These are phyloP conservation scores for Carex pumila DNA, from an alignment of 176 grass and related monocot species.

Conservation along the genomic window DNA sequence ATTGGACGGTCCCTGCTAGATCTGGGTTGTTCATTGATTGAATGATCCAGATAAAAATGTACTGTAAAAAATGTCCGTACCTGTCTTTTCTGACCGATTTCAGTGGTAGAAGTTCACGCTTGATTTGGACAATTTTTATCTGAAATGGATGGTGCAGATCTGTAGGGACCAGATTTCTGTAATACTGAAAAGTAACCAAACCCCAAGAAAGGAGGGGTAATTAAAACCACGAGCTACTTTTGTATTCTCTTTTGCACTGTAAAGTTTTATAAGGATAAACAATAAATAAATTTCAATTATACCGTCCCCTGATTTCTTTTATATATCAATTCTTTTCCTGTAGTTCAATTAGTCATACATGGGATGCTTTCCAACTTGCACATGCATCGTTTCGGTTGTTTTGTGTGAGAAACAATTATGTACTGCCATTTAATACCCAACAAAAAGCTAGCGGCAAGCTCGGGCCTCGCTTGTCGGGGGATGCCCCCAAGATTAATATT, in stretches of 20 bases:
- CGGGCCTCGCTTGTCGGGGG: conserved; percentile 76
- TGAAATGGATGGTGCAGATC: background rate
- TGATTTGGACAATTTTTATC: background rate
- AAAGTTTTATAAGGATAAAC: background rate
- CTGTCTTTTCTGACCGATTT: background rate
- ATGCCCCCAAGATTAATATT: conserved; percentile 85
- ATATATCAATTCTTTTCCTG: conserved; percentile 2
- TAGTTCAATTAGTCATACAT: conserved; percentile 94
- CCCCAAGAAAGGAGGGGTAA: background rate
- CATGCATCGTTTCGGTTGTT: conserved; percentile 85
- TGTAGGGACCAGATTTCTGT: background rate
- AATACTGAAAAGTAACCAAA: background rate
- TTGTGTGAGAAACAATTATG: conserved; percentile 78
- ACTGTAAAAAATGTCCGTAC: background rate
- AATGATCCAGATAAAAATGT: background rate
- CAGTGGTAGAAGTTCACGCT: background rate
- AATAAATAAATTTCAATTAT: background rate
- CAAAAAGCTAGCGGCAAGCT: conserved; percentile 57
- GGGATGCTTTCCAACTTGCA: conserved; percentile 98
- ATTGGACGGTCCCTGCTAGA: background rate
- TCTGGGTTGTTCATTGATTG: background rate
- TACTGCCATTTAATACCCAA: conserved; percentile 30
- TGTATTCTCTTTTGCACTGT: background rate
- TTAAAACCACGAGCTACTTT: background rate
- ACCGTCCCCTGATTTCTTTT: conserved; percentile 1